Percentiles rank a stretch among this genome's conserved stretches.
These are phyloP conservation scores for Notholithocarpus densiflorus DNA, from an alignment of 306 rosid species.

Conservation along the genomic window DNA sequence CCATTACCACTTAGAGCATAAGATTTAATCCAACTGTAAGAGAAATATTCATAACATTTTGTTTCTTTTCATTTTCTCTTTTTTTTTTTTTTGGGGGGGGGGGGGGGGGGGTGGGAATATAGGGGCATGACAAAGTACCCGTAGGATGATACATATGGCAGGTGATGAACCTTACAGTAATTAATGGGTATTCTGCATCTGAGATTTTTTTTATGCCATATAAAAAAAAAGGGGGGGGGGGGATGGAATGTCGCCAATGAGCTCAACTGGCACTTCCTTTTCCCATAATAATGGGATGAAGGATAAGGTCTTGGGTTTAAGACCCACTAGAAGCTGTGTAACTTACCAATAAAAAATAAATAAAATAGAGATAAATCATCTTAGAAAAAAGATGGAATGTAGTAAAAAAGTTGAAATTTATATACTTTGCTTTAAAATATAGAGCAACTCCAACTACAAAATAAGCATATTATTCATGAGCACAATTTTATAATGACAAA, in stretches of 20 bases:
- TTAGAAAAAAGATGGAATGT: neutral
- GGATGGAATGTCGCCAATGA: neutral
- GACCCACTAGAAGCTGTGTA: no score
- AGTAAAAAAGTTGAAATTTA: neutral
- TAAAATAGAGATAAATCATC: neutral
- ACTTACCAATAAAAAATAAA: no score
- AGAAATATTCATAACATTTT: neutral
- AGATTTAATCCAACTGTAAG: neutral
- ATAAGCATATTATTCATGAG: neutral
- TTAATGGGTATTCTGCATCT: neutral
- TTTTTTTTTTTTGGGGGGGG: no score
- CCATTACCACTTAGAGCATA: slow-evolving; percentile 6
- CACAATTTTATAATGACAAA: neutral
- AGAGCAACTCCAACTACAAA: neutral
- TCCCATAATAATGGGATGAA: no score
- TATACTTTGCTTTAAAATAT: neutral
- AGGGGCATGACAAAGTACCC: neutral
- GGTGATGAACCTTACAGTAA: neutral
- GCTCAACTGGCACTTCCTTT: no score
- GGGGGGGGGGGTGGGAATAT: neutral
- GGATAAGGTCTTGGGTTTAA: no score
- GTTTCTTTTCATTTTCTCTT: neutral
- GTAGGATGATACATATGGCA: neutral
- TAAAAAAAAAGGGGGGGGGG: no score
- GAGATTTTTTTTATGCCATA: neutral